phyloP scores from a whole-genome alignment of 108 stramenopile species.

The Conticribra guillardii region DNA sequence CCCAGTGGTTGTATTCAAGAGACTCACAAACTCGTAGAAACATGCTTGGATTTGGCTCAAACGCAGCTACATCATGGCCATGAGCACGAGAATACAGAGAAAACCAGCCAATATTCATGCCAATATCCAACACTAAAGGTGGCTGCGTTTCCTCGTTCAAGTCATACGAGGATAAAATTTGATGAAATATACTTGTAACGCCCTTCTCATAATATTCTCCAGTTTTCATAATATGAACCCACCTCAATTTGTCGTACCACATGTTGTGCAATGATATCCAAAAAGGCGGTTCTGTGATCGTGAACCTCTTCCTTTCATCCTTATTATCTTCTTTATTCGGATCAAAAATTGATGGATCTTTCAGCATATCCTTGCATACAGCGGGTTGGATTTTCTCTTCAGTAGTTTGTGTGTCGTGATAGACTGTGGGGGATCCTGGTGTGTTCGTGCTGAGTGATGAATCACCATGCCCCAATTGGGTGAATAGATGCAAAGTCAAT shows the following conservation, averaged over 20 bases:
- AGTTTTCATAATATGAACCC: slow-evolving; percentile 31
- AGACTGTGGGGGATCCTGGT: no score
- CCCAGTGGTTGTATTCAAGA: slow-evolving; percentile 30
- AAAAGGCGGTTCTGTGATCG: slow-evolving; percentile 37
- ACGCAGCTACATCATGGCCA: slow-evolving; percentile 32
- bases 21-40: slow-evolving; percentile 36
- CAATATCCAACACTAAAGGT: slow-evolving; percentile 35
- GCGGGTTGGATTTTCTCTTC: no score
- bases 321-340: slow-evolving; percentile 1
- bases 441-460: no score
- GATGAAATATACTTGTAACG: slow-evolving; percentile 26
- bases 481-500: no score
- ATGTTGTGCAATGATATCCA: slow-evolving; percentile 27
- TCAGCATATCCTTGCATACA: slow-evolving; percentile 6
- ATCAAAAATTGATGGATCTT: slow-evolving; percentile 7
- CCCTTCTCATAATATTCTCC: slow-evolving; percentile 47
- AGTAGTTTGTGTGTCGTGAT: no score
- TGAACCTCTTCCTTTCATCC: slow-evolving; percentile 22
- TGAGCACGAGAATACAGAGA: slow-evolving; percentile 31
- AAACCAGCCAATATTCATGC: slow-evolving; percentile 53
- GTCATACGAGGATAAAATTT: slow-evolving; percentile 22
- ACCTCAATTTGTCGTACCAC: slow-evolving; percentile 37
- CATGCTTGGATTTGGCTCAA: slow-evolving; percentile 49
- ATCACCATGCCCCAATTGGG: no score
- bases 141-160: neutral